A percentile compares a stretch with the other conserved stretches of the same genome.
phyloP scores from a whole-genome alignment of 768 basidiomycete genomes.

The Dioszegia hungarica region DNA sequence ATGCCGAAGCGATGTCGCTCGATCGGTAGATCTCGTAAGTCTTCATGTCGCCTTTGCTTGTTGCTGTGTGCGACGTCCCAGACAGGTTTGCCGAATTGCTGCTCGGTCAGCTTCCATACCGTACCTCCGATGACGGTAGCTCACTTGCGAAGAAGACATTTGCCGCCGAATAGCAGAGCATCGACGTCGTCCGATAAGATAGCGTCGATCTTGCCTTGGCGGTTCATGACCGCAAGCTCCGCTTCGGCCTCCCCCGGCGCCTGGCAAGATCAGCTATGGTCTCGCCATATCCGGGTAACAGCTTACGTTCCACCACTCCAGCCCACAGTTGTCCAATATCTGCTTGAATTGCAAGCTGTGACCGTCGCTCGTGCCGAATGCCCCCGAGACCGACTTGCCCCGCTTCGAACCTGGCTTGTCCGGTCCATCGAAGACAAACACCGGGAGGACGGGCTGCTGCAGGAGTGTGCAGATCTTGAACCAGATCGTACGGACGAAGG shows the following conservation, averaged over 20 bases:
- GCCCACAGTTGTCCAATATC: constrained; percentile 54
- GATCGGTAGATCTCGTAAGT: constrained; percentile 51
- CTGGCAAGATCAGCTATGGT: constrained; percentile 28
- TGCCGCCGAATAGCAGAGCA: constrained; percentile 83
- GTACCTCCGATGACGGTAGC: constrained; percentile 16
- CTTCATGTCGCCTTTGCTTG: constrained; percentile 18
- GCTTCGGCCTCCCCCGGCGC: constrained; percentile 93
- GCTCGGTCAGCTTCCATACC: not conserved
- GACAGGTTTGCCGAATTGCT: constrained; percentile 42
- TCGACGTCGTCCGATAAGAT: constrained; percentile 91
- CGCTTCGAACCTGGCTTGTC: constrained; percentile 72
- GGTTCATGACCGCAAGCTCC: constrained; percentile 80
- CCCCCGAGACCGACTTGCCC: constrained; percentile 51
- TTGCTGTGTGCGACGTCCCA: constrained; percentile 39
- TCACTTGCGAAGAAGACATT: constrained; percentile 76
- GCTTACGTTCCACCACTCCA: constrained; percentile 53
- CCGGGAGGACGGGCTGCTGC: constrained; percentile 69
- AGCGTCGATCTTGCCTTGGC: constrained; percentile 75
- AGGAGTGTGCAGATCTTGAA: constrained; percentile 75
- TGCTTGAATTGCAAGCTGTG: constrained; percentile 38
- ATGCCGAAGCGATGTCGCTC: constrained; percentile 61
- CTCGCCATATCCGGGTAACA: not conserved
- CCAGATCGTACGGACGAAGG: constrained; percentile 74
- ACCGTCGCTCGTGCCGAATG: constrained; percentile 43
- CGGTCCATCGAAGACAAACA: constrained; percentile 87